phyloP scores from a whole-genome alignment of 139 green algal species.

The Astrephomene gubernaculifera region DNA sequence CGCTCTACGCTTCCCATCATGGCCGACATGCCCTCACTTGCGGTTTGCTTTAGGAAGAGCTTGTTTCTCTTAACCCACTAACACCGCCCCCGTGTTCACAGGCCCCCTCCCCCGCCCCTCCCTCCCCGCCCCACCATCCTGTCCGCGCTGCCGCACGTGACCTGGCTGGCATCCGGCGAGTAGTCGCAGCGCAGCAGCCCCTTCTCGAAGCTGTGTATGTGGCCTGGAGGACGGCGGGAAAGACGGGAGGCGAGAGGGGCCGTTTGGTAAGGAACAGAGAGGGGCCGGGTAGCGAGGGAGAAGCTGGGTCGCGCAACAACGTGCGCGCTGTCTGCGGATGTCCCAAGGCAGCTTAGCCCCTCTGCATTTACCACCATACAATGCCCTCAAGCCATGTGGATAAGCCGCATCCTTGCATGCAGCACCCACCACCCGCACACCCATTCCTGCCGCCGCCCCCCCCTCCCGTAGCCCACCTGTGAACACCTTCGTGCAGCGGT shows the following conservation, averaged over 20 bases:
- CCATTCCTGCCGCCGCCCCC: not conserved
- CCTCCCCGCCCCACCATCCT: slow-evolving; percentile 72
- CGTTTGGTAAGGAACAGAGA: not conserved
- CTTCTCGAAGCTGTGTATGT: slow-evolving; percentile 93
- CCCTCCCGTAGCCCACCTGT: slow-evolving; percentile 22
- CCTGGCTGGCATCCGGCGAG: slow-evolving; percentile 85
- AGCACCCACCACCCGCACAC: not conserved
- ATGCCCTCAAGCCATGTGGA: too few species aligned
- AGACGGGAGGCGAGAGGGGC: not conserved
- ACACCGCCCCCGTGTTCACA: too few species aligned
- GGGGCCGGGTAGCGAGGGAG: not conserved
- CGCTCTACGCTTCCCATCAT: too few species aligned
- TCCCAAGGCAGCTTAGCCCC: too few species aligned
- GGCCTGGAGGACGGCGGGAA: slow-evolving; percentile 69
- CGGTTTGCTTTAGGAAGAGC: too few species aligned
- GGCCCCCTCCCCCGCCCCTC: not conserved
- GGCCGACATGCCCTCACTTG: too few species aligned
- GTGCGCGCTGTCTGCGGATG: too few species aligned
- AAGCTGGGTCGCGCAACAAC: too few species aligned
- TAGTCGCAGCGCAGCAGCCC: slow-evolving; percentile 94
- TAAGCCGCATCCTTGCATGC: too few species aligned
- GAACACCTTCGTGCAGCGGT: slow-evolving; percentile 85
- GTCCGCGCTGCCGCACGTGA: slow-evolving; percentile 89
- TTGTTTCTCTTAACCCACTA: too few species aligned
- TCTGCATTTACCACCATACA: too few species aligned